Evolutionary conservation across 208 protist species (phyloP).

Genomic region (Crithidia bombi): DNA sequence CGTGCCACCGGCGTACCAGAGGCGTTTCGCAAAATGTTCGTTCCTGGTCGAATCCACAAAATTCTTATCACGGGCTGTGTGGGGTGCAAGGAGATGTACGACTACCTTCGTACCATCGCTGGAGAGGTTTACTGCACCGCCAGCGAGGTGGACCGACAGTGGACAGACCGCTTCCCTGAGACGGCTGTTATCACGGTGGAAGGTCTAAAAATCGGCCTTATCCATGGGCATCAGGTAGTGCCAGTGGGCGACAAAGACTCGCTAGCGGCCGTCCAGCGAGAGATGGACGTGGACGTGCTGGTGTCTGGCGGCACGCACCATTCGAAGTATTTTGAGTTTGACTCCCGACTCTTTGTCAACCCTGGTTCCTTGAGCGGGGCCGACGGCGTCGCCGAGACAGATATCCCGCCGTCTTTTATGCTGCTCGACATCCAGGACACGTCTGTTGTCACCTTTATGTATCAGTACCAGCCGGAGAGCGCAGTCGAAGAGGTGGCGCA

Average conservation of each 20-base stretch:
- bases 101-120: conserved; percentile 96
- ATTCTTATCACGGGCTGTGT: conserved; percentile 99
- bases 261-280: conserved; percentile 94
- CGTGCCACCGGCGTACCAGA: conserved; percentile 92
- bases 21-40: conserved; percentile 96
- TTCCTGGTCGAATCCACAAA: conserved; percentile 95
- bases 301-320: conserved; percentile 95
- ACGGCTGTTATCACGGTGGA: conserved; percentile 94
- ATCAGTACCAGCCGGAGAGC: conserved; percentile 51
- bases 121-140: conserved; percentile 95
- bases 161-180: conserved; percentile 80
- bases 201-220: conserved; percentile 97
- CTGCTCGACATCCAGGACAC: conserved; percentile 96
- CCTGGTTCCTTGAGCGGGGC: conserved; percentile 99
- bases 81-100: conserved; percentile 92
- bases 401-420: conserved; percentile 95
- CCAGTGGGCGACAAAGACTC: conserved; percentile 96
- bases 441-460: conserved; percentile 73
- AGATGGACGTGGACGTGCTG: conserved; percentile 98
- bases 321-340: conserved; percentile 91
- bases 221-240: conserved; percentile 97
- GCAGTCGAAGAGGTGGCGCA: conserved; percentile 14
- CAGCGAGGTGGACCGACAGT: conserved; percentile 96
- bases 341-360: conserved; percentile 98
- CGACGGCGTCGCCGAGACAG: conserved; percentile 62